Percentiles rank a stretch among this genome's conserved stretches.
Evolutionary conservation across 768 basidiomycete genomes (phyloP).

Genomic region (Paxillus ammoniavirescens): DNA sequence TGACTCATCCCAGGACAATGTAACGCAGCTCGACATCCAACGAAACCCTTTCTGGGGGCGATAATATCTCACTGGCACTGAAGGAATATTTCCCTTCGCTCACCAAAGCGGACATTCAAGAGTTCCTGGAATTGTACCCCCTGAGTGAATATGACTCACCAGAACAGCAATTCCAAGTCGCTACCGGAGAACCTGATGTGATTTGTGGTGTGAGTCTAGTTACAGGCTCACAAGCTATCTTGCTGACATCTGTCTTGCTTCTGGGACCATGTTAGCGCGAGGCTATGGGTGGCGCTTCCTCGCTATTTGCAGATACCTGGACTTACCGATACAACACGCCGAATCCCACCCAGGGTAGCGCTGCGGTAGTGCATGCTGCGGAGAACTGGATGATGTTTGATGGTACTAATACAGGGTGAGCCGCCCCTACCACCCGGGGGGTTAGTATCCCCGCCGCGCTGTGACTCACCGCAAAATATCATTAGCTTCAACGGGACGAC

Average conservation of each 20-base stretch:
- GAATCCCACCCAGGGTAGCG: slow-evolving; percentile 40
- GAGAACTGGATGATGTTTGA: slow-evolving; percentile 72
- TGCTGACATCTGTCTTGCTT: slow-evolving; percentile 1
- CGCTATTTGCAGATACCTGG: slow-evolving; percentile 38
- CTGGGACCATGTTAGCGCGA: slow-evolving; percentile 32
- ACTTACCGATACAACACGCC: slow-evolving; percentile 61
- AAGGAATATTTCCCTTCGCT: slow-evolving; percentile 45
- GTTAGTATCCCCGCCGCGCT: background rate
- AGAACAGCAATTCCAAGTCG: slow-evolving; percentile 41
- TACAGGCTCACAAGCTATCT: background rate
- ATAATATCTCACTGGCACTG: slow-evolving; percentile 34
- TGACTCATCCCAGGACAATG: background rate
- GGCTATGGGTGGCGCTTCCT: slow-evolving; percentile 44
- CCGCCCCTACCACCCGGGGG: background rate
- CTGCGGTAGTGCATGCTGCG: slow-evolving; percentile 47
- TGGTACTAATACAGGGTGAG: slow-evolving; percentile 59
- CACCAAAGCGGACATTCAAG: slow-evolving; percentile 36
- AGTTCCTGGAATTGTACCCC: slow-evolving; percentile 43
- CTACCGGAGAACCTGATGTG: slow-evolving; percentile 49
- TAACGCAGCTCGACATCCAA: slow-evolving; percentile 54
- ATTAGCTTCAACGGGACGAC: slow-evolving; percentile 51
- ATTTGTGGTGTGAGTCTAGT: slow-evolving; percentile 49
- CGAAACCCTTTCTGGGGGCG: slow-evolving; percentile 50
- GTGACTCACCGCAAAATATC: slow-evolving; percentile 14
- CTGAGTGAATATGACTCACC: slow-evolving; percentile 41